phyloP scores from a whole-genome alignment of 768 basidiomycete genomes.

The Sporobolomyces roseus region DNA sequence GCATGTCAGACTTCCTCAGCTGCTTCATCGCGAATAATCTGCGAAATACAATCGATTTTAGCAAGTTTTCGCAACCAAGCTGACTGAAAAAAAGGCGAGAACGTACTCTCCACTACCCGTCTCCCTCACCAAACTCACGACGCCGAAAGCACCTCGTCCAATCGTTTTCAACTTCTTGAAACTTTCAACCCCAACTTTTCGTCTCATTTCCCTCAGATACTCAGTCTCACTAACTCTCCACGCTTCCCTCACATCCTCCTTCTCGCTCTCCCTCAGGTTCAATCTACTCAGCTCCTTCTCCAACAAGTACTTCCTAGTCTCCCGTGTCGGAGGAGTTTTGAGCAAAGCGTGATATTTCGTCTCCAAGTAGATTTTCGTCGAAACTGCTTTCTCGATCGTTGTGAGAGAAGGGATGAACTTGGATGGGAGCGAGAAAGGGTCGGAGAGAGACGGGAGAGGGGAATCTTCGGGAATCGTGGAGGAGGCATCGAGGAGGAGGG shows the following conservation, averaged over 20 bases:
- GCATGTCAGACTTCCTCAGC: constrained; percentile 54
- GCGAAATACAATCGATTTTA: background rate
- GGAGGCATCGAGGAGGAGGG: background rate
- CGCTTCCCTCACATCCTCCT: constrained; percentile 64
- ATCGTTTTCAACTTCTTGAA: constrained; percentile 81
- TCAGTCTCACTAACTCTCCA: constrained; percentile 87
- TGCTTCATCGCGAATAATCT: constrained; percentile 96
- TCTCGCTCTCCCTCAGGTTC: constrained; percentile 65
- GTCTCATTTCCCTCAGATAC: constrained; percentile 76
- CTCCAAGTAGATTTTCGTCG: constrained; percentile 89
- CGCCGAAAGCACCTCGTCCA: constrained; percentile 80
- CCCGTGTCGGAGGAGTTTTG: constrained; percentile 77
- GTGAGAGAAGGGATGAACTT: constrained; percentile 78
- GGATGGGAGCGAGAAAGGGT: constrained; percentile 40
- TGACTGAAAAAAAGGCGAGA: too few species aligned
- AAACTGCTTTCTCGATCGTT: constrained; percentile 88
- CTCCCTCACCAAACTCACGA: constrained; percentile 87
- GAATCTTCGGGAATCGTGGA: background rate
- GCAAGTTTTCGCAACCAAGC: background rate
- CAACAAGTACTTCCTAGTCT: constrained; percentile 77
- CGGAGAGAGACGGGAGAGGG: background rate
- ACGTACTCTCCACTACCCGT: constrained; percentile 68
- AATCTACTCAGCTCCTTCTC: constrained; percentile 79
- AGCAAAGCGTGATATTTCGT: constrained; percentile 81
- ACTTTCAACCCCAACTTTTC: constrained; percentile 74